Evolutionary conservation across 768 basidiomycete genomes (phyloP).

Genomic region (Termitomyces sp.): DNA sequence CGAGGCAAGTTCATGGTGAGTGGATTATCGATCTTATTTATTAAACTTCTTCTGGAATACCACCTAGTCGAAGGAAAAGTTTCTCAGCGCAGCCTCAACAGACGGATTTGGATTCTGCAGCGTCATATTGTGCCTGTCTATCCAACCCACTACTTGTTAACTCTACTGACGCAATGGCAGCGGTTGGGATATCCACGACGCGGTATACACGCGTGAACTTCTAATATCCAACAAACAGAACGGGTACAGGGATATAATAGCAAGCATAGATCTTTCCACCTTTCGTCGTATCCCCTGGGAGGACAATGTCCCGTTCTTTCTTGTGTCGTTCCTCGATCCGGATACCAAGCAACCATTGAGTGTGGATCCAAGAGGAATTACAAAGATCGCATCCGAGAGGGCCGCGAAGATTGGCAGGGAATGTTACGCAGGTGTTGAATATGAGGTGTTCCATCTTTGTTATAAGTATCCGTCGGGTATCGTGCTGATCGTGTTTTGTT

Average conservation of each 20-base stretch:
- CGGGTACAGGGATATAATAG: constrained; percentile 87
- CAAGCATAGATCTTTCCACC: constrained; percentile 80
- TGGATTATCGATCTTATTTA: not conserved
- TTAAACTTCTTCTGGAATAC: constrained; percentile 4
- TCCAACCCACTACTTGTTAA: not conserved
- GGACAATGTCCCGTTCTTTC: constrained; percentile 86
- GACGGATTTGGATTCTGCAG: constrained; percentile 93
- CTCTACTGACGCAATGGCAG: constrained; percentile 26
- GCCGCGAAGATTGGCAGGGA: constrained; percentile 45
- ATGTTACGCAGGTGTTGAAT: constrained; percentile 87
- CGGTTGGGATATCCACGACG: constrained; percentile 92
- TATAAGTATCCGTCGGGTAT: not conserved
- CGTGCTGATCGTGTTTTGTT: not conserved
- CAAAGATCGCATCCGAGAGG: constrained; percentile 51
- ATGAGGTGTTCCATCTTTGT: constrained; percentile 57
- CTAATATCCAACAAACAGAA: constrained; percentile 88
- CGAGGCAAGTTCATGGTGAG: constrained; percentile 90
- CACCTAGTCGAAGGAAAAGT: constrained; percentile 85
- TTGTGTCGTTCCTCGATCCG: constrained; percentile 87
- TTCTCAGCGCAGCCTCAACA: constrained; percentile 70
- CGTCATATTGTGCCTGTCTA: constrained; percentile 64
- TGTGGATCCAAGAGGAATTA: constrained; percentile 83
- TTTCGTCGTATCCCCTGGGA: constrained; percentile 93
- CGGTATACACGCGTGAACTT: constrained; percentile 79
- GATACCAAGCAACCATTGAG: constrained; percentile 70